Percentiles rank a stretch among this genome's conserved stretches.
phyloP scores from a whole-genome alignment of 768 basidiomycete genomes.

The Tulasnella sp. region DNA sequence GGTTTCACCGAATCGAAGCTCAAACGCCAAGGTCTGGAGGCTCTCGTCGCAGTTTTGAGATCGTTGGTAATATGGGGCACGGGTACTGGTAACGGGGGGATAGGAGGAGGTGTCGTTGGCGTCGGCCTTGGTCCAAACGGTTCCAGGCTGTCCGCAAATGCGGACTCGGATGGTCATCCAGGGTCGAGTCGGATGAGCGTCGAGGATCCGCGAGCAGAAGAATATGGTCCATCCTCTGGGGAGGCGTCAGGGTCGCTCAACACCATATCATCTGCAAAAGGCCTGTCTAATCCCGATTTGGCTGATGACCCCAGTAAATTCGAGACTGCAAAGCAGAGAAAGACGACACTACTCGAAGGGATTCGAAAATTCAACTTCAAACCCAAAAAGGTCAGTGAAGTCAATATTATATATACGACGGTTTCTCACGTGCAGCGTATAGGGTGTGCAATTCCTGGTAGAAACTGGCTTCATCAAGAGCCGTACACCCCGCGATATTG shows the following conservation, averaged over 20 bases:
- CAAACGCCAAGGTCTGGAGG: slow-evolving; percentile 87
- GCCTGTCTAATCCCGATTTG: slow-evolving; percentile 65
- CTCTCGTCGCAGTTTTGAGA: slow-evolving; percentile 74
- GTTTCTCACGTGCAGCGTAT: not conserved
- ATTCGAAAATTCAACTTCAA: slow-evolving; percentile 98
- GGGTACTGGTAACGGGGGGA: slow-evolving; percentile 21
- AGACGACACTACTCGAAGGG: slow-evolving; percentile 87
- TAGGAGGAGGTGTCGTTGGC: slow-evolving; percentile 6
- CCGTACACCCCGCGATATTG: slow-evolving; percentile 63
- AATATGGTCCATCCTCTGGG: not conserved
- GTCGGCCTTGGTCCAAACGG: not conserved
- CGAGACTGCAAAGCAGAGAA: slow-evolving; percentile 92
- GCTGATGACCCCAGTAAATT: slow-evolving; percentile 87
- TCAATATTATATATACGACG: not conserved
- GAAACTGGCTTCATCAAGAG: slow-evolving; percentile 79
- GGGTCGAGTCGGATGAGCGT: slow-evolving; percentile 1
- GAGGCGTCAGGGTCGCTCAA: slow-evolving; percentile 21
- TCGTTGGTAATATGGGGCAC: slow-evolving; percentile 90
- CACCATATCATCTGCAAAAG: slow-evolving; percentile 42
- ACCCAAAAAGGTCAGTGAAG: slow-evolving; percentile 70
- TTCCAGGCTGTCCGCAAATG: not conserved
- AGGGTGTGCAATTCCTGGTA: slow-evolving; percentile 85
- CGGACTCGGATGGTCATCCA: not conserved
- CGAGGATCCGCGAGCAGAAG: not conserved
- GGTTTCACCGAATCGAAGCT: slow-evolving; percentile 76